Percentiles rank a stretch among this genome's conserved stretches.
Evolutionary conservation across 352 stramenopile species (phyloP).

Genomic region (Phytophthora meadii): DNA sequence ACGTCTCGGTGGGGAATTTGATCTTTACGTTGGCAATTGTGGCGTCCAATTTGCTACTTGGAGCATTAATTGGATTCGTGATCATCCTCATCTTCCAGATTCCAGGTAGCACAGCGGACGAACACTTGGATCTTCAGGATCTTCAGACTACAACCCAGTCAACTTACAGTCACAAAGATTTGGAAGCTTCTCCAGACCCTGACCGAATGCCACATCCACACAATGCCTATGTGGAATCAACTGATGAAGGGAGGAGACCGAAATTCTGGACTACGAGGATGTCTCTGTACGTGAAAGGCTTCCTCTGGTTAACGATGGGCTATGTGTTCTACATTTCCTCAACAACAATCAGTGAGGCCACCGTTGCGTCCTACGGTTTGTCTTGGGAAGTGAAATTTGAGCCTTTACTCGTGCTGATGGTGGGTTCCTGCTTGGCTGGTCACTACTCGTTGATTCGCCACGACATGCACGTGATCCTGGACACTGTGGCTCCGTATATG

Average conservation of each 20-base stretch:
- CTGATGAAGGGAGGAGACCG: conserved; percentile 14
- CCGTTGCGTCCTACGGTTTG: conserved; percentile 51
- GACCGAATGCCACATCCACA: conserved; percentile 56
- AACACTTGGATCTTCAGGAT: conserved; percentile 44
- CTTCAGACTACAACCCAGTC: conserved; percentile 11
- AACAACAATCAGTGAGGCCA: conserved; percentile 50
- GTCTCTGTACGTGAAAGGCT: conserved; percentile 68
- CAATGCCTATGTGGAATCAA: conserved; percentile 60
- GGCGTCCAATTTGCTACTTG: conserved; percentile 59
- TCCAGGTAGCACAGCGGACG: conserved; percentile 45
- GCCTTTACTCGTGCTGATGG: conserved; percentile 73
- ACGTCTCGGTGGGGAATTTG: conserved; percentile 58
- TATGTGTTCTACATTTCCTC: conserved; percentile 71
- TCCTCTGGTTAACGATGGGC: conserved; percentile 68
- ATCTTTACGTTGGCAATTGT: conserved; percentile 67
- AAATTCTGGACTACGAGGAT: conserved; percentile 33
- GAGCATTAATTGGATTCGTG: conserved; percentile 46
- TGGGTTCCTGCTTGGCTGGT: conserved; percentile 65
- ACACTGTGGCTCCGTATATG: conserved; percentile 72
- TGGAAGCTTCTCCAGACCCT: conserved; percentile 42
- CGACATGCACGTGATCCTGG: conserved; percentile 82
- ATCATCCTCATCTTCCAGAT: conserved; percentile 74
- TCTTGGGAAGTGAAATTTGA: conserved; percentile 80
- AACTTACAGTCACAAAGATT: conserved; percentile 25
- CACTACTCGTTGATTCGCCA: conserved; percentile 70